Evolutionary conservation across 2,329 filamentous ascomycete species (phyloP), one percentile per base, ranked within the genome.

Genomic region (Zasmidium citrigriseum): DNA sequence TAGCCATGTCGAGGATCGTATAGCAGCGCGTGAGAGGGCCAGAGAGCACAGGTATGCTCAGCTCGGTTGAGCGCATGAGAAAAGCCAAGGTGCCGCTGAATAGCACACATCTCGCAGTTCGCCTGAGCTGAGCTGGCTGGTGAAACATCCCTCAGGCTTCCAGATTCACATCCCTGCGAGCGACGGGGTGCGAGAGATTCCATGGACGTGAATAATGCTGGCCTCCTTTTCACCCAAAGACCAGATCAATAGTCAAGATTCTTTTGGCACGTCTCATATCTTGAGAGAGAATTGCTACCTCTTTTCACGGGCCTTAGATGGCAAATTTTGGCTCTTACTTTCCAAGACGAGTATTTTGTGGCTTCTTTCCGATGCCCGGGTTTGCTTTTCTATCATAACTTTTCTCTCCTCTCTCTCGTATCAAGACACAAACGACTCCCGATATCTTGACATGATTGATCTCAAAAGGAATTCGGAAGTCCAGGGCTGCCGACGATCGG

Each of bases 321-420:
- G 27, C 54, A 50, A 38, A 55, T 16, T 21, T 18, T 60, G 61
- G 61, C 58, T 63, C 59, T 65, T 64, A 57, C 61, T 64, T 41
- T 41, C 61, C 61, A 62, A 21, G 12, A 48, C 48, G 57, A 50
- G 44, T 55, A 22, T 65, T 58, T 68, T 68, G 64, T 68, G 64
- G 66, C 66, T 67, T 68, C 66, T 68, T 68, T 65, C 64, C n/a
- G 47, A 49, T 23, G 29, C 50, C 50, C 21, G 29, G 16, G 44
- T 51, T 52, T 34, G 34, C 34, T 16, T 41, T n/a, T 41, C 34
- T 41, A 41, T 41, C 14, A 16, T 9, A 10, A 41, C 34, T 41
- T 41, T 41, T 41, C 34, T 41, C 16, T 11, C 18, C 34, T 34
- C 27, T 34, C 27, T 41, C 34, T 41, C 34, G 14, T 41, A 11